Base-by-base conservation (phyloP, 1,139 yeast species). In the Nakaseomyces bracarensis region DNA sequence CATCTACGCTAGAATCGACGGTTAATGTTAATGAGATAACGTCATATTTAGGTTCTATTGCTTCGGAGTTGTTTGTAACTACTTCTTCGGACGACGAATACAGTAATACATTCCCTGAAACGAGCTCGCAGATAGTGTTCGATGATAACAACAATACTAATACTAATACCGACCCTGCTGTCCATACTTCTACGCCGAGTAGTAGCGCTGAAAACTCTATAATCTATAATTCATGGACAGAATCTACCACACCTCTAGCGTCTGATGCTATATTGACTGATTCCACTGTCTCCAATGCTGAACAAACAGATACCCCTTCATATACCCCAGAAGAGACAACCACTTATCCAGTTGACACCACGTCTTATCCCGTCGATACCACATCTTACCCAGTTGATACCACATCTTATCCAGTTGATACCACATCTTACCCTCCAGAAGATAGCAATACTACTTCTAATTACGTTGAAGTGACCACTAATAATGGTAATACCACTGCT, bases 341-440 rank as follows among this genome's bases (percentile, higher is more conserved):
- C 9, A 7, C 25, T 22, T 22, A 22, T 10, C 7, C 25, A 22
- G 10, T 10, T 7, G 25, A 22, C 10, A 22, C 25, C 10, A 10
- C 25, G 10, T 22, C 25, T 22, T 22, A 7, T 22, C 7, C 25
- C 7, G 10, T 10, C 6, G 31, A 28, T 28, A 15, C 19, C 31
- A 15, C 31, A 16, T 7, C 31, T 2, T 28, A 28, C 31, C n/a
- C 31, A 28, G n/a, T 28, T 13, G 31, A 28, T 15, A 28, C 19
- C 19, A 8, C 29, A 26, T 8, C 14, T 8, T 10, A 28, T 15
- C 25, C 25, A 7, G 10, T 22, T 10, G 25, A 22, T 22, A 22
- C 10, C 25, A 22, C 25, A 22, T 10, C 25, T 22, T 22, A 22
- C 25, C 18, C 36, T 48, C 49, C 4, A 30, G 62, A 16, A 4